A percentile compares a stretch with the other conserved stretches of the same genome.
Conservation (phyloP, 2,329 filamentous ascomycete genomes). For the Podosphaera fusca region DNA sequence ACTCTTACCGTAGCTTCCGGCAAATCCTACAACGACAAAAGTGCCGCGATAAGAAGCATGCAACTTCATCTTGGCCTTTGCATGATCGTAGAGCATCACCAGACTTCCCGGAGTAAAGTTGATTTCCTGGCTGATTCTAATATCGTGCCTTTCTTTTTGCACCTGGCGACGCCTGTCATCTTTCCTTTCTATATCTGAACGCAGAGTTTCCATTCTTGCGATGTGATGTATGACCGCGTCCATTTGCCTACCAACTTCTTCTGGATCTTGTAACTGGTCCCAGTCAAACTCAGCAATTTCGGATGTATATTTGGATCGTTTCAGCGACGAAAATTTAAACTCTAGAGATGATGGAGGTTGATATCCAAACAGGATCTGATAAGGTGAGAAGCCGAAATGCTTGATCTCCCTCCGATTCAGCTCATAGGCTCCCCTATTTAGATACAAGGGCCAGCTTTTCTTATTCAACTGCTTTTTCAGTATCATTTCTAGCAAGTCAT, state of each 20-base stretch:
- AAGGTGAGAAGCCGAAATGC: not conserved
- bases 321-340: not conserved
- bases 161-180: not conserved
- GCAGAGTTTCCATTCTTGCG: not conserved
- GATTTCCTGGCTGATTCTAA: not conserved
- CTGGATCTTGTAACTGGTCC: not conserved
- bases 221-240: not conserved
- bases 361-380: not conserved
- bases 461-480: not conserved
- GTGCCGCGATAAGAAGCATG: not conserved
- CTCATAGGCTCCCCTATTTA: not conserved
- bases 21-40: not conserved
- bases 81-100: not conserved
- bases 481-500: not conserved
- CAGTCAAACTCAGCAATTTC: not conserved
- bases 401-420: not conserved
- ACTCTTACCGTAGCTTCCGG: not conserved
- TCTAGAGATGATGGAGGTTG: not conserved
- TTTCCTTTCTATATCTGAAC: not conserved
- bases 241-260: not conserved
- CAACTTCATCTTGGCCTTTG: not conserved
- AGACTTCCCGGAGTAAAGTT: not conserved
- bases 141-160: not conserved
- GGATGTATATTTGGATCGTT: not conserved
- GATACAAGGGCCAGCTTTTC: not conserved